Evolutionary conservation across 169 alveolate genomes (phyloP), one percentile per base, ranked within the genome.

Genomic region (Hepatocystis sp.): DNA sequence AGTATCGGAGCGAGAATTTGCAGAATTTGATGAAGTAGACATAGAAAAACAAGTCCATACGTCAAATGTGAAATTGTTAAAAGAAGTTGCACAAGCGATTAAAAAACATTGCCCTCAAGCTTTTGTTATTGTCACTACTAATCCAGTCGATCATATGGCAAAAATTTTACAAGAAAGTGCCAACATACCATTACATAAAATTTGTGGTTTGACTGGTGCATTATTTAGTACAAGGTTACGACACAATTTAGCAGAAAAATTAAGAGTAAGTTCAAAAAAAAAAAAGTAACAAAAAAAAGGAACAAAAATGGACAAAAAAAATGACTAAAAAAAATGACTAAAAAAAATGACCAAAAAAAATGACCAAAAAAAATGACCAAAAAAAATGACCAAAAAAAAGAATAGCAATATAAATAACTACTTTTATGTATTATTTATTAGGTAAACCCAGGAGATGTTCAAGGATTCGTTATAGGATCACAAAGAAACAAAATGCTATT

Each of bases 401-500:
- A n/a, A n/a, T n/a, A n/a, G n/a, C n/a, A n/a, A n/a, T n/a, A n/a
- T n/a, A n/a, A n/a, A n/a, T n/a, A n/a, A n/a, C n/a, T n/a, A n/a
- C n/a, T n/a, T n/a, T n/a, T n/a, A n/a, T n/a, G n/a, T n/a, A n/a
- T n/a, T 58, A 4, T 46, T 25, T 84, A 76, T 66, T 66, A 85
- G 71, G 85, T 86, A 25, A 88, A 84, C 78, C 91, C 91, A 27
- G 91, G 92, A 28, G 93, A 86, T 66, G 92, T 92, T n/a, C 91
- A 65, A 53, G 95, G 93, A n/a, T 84, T 90, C 60, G 94, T 92
- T 13, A 92, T 92, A 52, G 95, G 95, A 36, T 94, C 93, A 11
- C 95, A 92, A 52, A 93, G 95, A 17, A 93, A 92, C 40, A 84
- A 84, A 23, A 92, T 92, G 94, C 91, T 90, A 0, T 93, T 94